Percentiles rank a stretch among this genome's conserved stretches.
Evolutionary conservation across 495 filamentous ascomycete genomes (phyloP).

Genomic region (Pyrenula aspistea): DNA sequence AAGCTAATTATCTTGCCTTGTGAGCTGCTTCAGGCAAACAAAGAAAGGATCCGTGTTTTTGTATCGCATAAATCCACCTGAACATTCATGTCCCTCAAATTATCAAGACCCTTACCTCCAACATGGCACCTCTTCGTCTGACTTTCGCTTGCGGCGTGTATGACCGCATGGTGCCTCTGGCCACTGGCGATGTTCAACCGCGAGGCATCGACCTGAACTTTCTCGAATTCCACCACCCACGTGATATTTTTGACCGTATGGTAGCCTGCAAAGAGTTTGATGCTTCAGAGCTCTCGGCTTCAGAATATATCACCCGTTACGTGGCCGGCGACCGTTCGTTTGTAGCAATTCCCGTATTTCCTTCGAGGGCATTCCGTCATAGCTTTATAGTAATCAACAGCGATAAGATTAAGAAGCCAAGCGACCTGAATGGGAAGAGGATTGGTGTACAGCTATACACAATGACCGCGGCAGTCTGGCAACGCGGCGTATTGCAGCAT

Average conservation of each 20-base stretch:
- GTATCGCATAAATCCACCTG: too few relatives aligned
- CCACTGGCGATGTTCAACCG: constrained; percentile 12
- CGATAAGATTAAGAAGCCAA: constrained; percentile 15
- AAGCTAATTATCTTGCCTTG: too few relatives aligned
- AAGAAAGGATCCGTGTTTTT: too few relatives aligned
- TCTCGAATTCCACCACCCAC: constrained; percentile 15
- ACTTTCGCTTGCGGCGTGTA: constrained; percentile 16
- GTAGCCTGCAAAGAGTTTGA: constrained; percentile 18
- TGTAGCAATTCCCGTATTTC: constrained; percentile 28
- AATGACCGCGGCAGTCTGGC: constrained; percentile 31
- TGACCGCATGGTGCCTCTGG: constrained; percentile 16
- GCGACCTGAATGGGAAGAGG: constrained; percentile 25
- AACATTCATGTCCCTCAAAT: too few relatives aligned
- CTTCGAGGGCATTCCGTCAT: constrained; percentile 25
- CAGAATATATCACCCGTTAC: constrained; percentile 23
- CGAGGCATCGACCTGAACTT: constrained; percentile 20
- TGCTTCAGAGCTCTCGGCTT: constrained; percentile 21
- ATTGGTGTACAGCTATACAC: constrained; percentile 28
- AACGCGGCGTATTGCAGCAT: constrained; percentile 19
- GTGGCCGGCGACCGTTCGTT: constrained; percentile 17
- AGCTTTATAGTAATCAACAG: constrained; percentile 25
- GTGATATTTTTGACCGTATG: constrained; percentile 19
- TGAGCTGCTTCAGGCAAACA: too few relatives aligned
- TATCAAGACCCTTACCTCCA: too few relatives aligned
- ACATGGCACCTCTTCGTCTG: constrained; percentile 6